A percentile compares a stretch with the other conserved stretches of the same genome.
These are phyloP conservation scores for Fraxinus paxiana DNA, from an alignment of 305 asterid genomes.

Conservation along the genomic window DNA sequence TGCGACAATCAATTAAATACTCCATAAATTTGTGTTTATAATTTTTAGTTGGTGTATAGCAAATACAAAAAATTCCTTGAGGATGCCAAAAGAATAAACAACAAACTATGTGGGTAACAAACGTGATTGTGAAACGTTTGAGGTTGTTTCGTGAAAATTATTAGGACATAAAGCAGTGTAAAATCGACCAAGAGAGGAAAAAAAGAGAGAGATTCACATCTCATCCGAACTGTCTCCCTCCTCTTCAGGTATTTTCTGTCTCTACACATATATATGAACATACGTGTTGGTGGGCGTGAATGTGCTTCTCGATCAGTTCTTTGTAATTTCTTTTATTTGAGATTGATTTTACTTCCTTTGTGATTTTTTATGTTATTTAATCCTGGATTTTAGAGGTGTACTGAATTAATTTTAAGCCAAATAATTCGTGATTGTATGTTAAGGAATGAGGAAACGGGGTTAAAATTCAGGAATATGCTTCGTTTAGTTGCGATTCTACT, in stretches of 20 bases:
- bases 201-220: constrained; percentile 27
- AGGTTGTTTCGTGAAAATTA: background rate
- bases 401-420: background rate
- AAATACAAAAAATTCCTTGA: background rate
- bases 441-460: background rate
- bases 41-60: background rate
- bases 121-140: background rate
- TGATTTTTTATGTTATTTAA: background rate
- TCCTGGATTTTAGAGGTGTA: background rate
- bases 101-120: background rate
- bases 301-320: background rate
- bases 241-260: constrained; percentile 19
- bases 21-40: background rate
- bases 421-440: background rate
- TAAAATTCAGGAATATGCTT: constrained; percentile 18
- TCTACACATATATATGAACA: background rate
- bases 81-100: background rate
- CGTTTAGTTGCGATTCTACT: constrained; percentile 16
- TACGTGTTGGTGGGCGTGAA: background rate
- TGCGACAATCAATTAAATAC: background rate
- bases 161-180: background rate
- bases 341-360: constrained; percentile 21
- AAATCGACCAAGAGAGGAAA: background rate
- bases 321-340: background rate
- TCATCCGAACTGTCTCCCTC: constrained; percentile 24